Percentiles rank a stretch among this genome's conserved stretches.
Conservation (phyloP, 108 stramenopile species). For the Cyclotella baltica region DNA sequence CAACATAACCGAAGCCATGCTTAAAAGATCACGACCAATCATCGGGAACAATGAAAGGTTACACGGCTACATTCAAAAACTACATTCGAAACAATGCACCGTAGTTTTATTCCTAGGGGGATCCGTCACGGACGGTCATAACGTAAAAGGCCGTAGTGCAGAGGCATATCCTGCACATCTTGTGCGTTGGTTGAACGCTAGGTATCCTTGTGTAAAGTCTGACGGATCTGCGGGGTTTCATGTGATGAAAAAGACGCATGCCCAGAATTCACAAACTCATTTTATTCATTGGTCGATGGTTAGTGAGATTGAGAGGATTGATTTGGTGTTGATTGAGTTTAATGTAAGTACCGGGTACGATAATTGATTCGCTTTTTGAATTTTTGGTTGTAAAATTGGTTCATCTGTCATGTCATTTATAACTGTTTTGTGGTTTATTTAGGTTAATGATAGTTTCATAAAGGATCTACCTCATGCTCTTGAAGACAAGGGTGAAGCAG, state of each 20-base stretch:
- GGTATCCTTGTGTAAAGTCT: constrained; percentile 20
- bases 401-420: too few species aligned
- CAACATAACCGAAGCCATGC: constrained; percentile 36
- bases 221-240: constrained; percentile 23
- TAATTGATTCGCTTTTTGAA: too few species aligned
- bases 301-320: constrained; percentile 20
- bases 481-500: constrained; percentile 31
- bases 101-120: constrained; percentile 42
- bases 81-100: constrained; percentile 37
- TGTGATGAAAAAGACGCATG: constrained; percentile 18
- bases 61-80: constrained; percentile 34
- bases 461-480: constrained; percentile 37
- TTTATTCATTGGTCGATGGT: constrained; percentile 32
- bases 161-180: constrained; percentile 36
- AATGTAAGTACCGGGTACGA: constrained; percentile 34
- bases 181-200: constrained; percentile 40
- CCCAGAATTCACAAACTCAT: constrained; percentile 26
- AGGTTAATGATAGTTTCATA: constrained; percentile 41
- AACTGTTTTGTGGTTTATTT: too few species aligned
- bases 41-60: constrained; percentile 41
- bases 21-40: constrained; percentile 35
- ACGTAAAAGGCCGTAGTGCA: constrained; percentile 22
- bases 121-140: constrained; percentile 36
- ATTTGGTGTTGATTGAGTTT: constrained; percentile 47
- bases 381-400: too few species aligned